Conservation (phyloP, 2,329 filamentous ascomycete genomes). For the Dryadomyces sulphureus region DNA sequence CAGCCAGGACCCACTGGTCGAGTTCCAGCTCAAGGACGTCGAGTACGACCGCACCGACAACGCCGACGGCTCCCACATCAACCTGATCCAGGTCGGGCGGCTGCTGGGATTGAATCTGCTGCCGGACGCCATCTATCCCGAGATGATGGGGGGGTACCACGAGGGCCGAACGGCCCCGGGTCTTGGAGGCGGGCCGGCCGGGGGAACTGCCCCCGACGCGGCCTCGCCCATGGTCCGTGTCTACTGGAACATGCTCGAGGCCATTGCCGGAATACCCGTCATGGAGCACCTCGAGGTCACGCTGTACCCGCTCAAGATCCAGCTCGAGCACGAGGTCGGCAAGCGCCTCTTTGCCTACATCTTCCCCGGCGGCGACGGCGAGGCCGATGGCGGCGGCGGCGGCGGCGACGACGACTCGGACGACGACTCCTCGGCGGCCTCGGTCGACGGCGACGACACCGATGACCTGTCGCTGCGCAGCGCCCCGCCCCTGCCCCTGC, state of each 20-base stretch:
- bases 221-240: constrained; percentile 92
- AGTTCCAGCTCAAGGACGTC: constrained; percentile 82
- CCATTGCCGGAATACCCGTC: constrained; percentile 92
- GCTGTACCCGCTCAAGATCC: constrained; percentile 82
- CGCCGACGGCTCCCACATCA: constrained; percentile 90
- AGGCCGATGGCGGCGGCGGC: constrained; percentile 25
- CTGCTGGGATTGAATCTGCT: constrained; percentile 83
- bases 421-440: constrained; percentile 15
- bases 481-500: constrained; percentile 12
- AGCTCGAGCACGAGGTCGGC: constrained; percentile 82
- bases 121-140: constrained; percentile 80
- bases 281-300: constrained; percentile 96
- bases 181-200: too few relatives aligned
- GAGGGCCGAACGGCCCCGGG: constrained; percentile 46
- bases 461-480: constrained; percentile 23
- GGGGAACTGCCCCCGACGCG: too few relatives aligned
- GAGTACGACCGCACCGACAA: constrained; percentile 94
- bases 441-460: constrained; percentile 27
- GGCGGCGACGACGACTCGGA: constrained; percentile 19
- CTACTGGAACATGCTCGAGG: constrained; percentile 96
- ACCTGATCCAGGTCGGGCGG: constrained; percentile 75
- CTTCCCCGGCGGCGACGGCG: constrained; percentile 63
- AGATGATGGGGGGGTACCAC: constrained; percentile 85
- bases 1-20: constrained; percentile 72
- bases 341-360: constrained; percentile 95